Base-by-base conservation (phyloP, 768 basidiomycete genomes). In the Lactifluus rugatus region DNA sequence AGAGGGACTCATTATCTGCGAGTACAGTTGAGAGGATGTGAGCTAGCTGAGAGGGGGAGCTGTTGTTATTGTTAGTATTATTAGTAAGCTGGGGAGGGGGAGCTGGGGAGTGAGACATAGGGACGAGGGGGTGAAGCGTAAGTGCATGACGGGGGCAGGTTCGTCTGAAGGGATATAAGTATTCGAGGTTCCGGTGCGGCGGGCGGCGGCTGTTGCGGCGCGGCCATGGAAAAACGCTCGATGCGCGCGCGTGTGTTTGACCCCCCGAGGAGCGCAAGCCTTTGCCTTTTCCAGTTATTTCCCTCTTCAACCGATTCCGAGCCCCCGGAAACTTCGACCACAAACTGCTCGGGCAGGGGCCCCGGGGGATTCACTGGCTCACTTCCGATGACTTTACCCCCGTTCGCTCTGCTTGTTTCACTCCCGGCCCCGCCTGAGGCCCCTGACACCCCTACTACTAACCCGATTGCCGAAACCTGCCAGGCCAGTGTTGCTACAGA, bases 1-100 rank as follows among this genome's bases (percentile, higher is more conserved):
- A 42, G 17, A 64, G 57, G 46, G 52, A n/a, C 31, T 62, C 63
- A 47, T 64, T 64, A 49, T 64, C 63, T 11, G 54, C 63, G 51
- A 62, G 61, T 54, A 64, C 63, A 26, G 56, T 54, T 23, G 63
- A 64, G 54, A 64, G 61, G 32, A 62, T 58, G 54, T 36, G 57
- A 14, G 61, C 61, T 25, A 64, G 63, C 57, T 64, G 63, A 23
- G 63, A 54, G 41, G 61, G 56, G 57, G 60, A 58, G 6, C 25
- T 51, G 42, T 19, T 42, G 10, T 48, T 54, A 28, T 47, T 57
- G 59, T 39, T 45, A 28, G 55, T 3, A 19, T 36, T 52, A 52
- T 56, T 60, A 28, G 17, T 50, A 34, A 54, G 52, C 51, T 47
- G 61, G 53, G 61, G 61, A 60, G 61, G 61, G 58, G 58, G 61